Percentiles rank a stretch among this genome's conserved stretches.
These are phyloP conservation scores for Diaporthe destruens DNA, from an alignment of 2,329 filamentous ascomycete genomes.

Conservation along the genomic window DNA sequence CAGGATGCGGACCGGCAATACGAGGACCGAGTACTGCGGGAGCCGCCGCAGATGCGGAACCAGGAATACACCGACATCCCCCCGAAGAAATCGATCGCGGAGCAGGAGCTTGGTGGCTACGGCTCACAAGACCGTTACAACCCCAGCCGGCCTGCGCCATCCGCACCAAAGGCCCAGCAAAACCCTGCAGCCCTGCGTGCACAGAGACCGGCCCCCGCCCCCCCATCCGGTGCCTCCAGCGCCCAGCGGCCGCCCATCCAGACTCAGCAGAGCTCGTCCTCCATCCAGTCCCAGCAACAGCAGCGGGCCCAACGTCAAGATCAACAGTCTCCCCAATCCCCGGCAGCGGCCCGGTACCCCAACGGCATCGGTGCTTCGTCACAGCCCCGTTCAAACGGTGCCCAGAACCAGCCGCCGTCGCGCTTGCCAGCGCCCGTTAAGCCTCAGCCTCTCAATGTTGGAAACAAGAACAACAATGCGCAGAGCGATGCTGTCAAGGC, in stretches of 20 bases:
- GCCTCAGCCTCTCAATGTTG: slow-evolving; percentile 79
- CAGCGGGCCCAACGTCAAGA: slow-evolving; percentile 63
- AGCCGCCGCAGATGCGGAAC: slow-evolving; percentile 68
- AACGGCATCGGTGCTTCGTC: slow-evolving; percentile 66
- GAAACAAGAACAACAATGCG: slow-evolving; percentile 68
- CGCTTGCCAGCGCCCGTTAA: slow-evolving; percentile 76
- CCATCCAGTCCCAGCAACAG: slow-evolving; percentile 59
- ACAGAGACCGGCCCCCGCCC: slow-evolving; percentile 85
- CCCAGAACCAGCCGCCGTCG: slow-evolving; percentile 59
- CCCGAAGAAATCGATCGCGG: slow-evolving; percentile 82
- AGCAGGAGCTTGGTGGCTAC: slow-evolving; percentile 88
- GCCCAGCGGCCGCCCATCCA: slow-evolving; percentile 60
- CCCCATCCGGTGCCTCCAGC: slow-evolving; percentile 56
- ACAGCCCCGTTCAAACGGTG: slow-evolving; percentile 60
- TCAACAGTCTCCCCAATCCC: slow-evolving; percentile 57
- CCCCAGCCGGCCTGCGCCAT: slow-evolving; percentile 85
- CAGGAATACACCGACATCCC: slow-evolving; percentile 87
- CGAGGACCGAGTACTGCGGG: slow-evolving; percentile 57
- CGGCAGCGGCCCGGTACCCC: slow-evolving; percentile 69
- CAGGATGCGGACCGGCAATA: slow-evolving; percentile 71
- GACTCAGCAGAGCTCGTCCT: slow-evolving; percentile 64
- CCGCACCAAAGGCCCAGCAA: slow-evolving; percentile 75
- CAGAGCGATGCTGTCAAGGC: slow-evolving; percentile 82
- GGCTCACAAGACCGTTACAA: slow-evolving; percentile 80
- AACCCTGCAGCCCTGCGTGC: slow-evolving; percentile 71